phyloP scores from a whole-genome alignment of 768 basidiomycete genomes.

The Daedaleopsis sinensis region DNA sequence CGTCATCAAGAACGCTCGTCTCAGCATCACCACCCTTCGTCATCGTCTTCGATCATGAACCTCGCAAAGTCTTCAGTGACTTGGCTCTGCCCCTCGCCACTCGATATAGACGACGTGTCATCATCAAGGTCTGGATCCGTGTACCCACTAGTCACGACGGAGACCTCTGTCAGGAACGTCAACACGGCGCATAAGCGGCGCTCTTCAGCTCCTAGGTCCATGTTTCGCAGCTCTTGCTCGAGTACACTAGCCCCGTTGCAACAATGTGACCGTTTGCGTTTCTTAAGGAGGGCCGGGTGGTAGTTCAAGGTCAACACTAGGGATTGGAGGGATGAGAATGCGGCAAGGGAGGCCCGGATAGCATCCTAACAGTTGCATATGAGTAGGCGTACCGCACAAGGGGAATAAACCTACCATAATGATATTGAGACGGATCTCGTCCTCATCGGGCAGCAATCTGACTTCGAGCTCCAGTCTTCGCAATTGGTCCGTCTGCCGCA shows the following conservation, averaged over 20 bases:
- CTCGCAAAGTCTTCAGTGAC: neutral
- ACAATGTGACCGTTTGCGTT: neutral
- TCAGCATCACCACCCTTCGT: neutral
- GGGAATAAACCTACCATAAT: neutral
- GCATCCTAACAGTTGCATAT: neutral
- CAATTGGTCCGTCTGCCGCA: neutral
- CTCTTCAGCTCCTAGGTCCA: neutral
- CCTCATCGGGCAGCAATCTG: neutral
- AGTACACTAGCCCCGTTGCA: neutral
- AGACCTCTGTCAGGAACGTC: neutral
- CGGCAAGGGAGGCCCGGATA: neutral
- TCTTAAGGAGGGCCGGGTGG: neutral
- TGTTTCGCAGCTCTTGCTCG: neutral
- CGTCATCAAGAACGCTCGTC: no score
- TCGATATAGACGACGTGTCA: no score
- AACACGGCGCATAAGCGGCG: neutral
- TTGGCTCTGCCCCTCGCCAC: neutral
- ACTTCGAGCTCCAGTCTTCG: slow-evolving; percentile 1
- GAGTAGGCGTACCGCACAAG: neutral
- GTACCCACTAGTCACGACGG: neutral
- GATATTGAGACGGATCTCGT: neutral
- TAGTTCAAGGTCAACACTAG: slow-evolving; percentile 9
- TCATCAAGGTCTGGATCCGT: neutral
- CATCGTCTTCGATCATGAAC: neutral
- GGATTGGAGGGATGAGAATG: neutral